Conservation (phyloP, 2,329 filamentous ascomycete species). For the Macrophomina phaseolina region DNA sequence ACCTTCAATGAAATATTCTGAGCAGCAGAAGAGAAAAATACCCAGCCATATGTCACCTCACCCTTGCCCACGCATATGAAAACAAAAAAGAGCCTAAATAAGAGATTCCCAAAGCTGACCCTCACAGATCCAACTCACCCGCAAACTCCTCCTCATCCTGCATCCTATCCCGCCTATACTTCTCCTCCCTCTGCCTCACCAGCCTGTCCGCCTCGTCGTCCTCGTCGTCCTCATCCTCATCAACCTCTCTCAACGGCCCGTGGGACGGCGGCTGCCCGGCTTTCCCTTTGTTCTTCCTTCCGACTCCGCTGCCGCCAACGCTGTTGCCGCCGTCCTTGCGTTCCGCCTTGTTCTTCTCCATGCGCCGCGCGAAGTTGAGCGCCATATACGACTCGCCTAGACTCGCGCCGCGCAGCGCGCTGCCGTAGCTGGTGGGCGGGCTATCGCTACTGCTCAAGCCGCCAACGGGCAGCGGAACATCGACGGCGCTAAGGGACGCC, state of each 20-base stretch:
- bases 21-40: not conserved
- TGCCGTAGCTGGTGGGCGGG: conserved; percentile 7
- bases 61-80: not conserved
- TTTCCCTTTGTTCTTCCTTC: not conserved
- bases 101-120: too few species aligned
- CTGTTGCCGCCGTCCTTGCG: not conserved
- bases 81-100: too few species aligned
- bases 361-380: conserved; percentile 26
- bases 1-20: not conserved
- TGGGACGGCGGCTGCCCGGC: not conserved
- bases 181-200: conserved; percentile 3
- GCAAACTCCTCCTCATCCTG: conserved; percentile 20
- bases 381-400: conserved; percentile 26
- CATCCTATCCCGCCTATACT: not conserved
- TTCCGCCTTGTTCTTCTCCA: conserved; percentile 20
- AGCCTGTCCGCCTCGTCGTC: conserved; percentile 3
- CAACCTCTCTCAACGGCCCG: conserved; percentile 7
- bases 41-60: not conserved
- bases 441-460: conserved; percentile 25
- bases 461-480: conserved; percentile 25
- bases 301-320: not conserved
- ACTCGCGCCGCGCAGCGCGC: conserved; percentile 10
- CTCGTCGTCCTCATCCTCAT: conserved; percentile 1
- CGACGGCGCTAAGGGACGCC: conserved; percentile 21
- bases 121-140: conserved; percentile 20